These are phyloP conservation scores for Picocystis sp. DNA, from an alignment of 163 green algal genomes.

Conservation along the genomic window DNA sequence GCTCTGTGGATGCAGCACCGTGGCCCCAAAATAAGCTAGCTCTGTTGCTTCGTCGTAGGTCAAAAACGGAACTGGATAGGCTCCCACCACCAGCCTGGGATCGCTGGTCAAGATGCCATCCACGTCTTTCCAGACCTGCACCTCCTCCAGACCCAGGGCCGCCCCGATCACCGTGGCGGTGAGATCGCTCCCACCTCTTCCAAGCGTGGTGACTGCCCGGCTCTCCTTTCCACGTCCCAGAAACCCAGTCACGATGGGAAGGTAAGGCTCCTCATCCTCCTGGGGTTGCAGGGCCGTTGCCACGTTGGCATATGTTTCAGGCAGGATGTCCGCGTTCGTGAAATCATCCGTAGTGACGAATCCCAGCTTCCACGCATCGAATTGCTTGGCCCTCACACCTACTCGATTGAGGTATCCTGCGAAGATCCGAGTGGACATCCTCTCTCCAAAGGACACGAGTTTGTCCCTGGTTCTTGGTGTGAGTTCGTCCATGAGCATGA, in stretches of 20 bases:
- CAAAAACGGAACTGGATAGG: conserved; percentile 57
- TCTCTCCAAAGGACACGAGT: conserved; percentile 94
- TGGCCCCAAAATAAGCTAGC: conserved; percentile 92
- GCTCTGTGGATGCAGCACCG: conserved; percentile 87
- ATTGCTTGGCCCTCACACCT: conserved; percentile 28
- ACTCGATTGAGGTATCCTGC: conserved; percentile 49
- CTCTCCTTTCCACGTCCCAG: conserved; percentile 46
- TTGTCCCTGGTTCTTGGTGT: conserved; percentile 50
- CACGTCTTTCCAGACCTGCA: conserved; percentile 93
- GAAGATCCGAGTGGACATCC: conserved; percentile 89
- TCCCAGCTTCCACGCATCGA: conserved; percentile 68
- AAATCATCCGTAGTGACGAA: conserved; percentile 81
- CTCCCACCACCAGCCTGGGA: conserved; percentile 56
- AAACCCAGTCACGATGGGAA: conserved; percentile 87
- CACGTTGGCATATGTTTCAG: conserved; percentile 8
- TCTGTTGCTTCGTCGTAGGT: conserved; percentile 97
- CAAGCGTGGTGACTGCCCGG: conserved; percentile 88
- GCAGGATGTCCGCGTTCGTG: conserved; percentile 49
- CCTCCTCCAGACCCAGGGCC: conserved; percentile 57
- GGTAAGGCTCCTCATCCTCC: conserved; percentile 8
- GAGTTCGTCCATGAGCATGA: conserved; percentile 41
- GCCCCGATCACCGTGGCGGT: conserved; percentile 84
- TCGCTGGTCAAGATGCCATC: conserved; percentile 87
- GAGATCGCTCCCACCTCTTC: conserved; percentile 83
- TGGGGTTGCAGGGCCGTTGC: conserved; percentile 1